These are phyloP conservation scores for Mesembryanthemum crystallinum DNA, from an alignment of 148 eudicot species.

Conservation along the genomic window DNA sequence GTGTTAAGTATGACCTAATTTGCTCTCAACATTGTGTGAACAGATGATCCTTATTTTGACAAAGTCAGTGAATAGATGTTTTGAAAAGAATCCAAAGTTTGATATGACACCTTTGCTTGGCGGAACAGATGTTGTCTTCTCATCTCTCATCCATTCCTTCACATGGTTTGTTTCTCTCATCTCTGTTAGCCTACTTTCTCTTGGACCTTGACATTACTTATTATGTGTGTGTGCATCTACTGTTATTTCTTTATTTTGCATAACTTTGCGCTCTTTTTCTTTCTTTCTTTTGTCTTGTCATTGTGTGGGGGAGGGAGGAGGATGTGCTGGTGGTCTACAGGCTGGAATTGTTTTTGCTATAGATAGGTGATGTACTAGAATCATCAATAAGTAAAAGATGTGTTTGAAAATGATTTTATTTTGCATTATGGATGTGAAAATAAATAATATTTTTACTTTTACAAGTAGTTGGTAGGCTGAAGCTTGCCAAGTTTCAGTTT, in stretches of 20 bases:
- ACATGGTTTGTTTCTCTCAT: slow-evolving; percentile 65
- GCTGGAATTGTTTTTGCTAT: neutral
- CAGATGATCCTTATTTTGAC: slow-evolving; percentile 98
- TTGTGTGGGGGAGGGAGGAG: neutral
- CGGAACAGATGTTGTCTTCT: slow-evolving; percentile 93
- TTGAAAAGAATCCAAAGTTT: slow-evolving; percentile 93
- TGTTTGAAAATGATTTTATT: neutral
- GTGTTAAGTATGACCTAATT: neutral
- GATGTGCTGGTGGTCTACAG: neutral
- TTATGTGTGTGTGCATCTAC: neutral
- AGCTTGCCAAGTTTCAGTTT: neutral
- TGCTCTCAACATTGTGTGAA: slow-evolving; percentile 17
- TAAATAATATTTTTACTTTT: neutral
- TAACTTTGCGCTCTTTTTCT: neutral
- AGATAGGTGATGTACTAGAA: neutral
- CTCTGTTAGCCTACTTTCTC: slow-evolving; percentile 17
- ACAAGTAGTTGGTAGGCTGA: neutral
- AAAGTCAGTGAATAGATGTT: slow-evolving; percentile 90
- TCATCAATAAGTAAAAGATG: neutral
- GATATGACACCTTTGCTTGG: slow-evolving; percentile 99
- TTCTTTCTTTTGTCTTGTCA: neutral
- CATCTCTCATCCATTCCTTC: slow-evolving; percentile 96
- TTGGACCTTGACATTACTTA: neutral
- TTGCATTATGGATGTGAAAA: neutral
- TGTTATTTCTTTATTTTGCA: neutral